A percentile compares a stretch with the other conserved stretches of the same genome.
Evolutionary conservation across 2,329 filamentous ascomycete genomes (phyloP).

Genomic region (Verticillium albo-atrum): DNA sequence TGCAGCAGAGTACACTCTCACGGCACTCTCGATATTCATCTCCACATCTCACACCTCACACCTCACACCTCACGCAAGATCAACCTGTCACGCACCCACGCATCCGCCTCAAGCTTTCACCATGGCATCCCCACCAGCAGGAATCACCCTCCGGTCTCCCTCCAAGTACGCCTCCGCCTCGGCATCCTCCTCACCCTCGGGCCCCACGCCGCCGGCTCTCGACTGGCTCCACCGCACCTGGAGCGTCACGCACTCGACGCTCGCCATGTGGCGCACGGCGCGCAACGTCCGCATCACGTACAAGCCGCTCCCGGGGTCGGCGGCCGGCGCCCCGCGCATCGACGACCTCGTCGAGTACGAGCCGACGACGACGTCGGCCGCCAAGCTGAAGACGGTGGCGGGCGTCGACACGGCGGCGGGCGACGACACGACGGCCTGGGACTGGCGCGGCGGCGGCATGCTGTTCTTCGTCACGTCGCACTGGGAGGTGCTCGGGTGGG

Average conservation of each 20-base stretch:
- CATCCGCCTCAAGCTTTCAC: neutral
- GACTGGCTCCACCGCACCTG: conserved; percentile 63
- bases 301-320: conserved; percentile 40
- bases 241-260: conserved; percentile 71
- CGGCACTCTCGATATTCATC: too few relatives aligned
- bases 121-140: conserved; percentile 10
- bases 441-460: conserved; percentile 76
- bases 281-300: conserved; percentile 81
- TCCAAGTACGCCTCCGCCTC: conserved; percentile 38
- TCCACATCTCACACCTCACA: too few relatives aligned
- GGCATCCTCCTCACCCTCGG: conserved; percentile 9
- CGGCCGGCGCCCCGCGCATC: conserved; percentile 42
- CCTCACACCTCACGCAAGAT: neutral
- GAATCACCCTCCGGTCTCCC: conserved; percentile 25
- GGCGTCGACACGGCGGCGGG: conserved; percentile 55
- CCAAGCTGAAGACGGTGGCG: conserved; percentile 51
- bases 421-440: conserved; percentile 45
- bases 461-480: conserved; percentile 67
- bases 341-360: conserved; percentile 74
- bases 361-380: conserved; percentile 28
- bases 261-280: conserved; percentile 75
- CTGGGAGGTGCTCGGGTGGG: conserved; percentile 81
- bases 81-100: too few relatives aligned
- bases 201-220: conserved; percentile 39
- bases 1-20: too few relatives aligned